Percentiles rank a stretch among this genome's conserved stretches.
phyloP scores from a whole-genome alignment of 1,139 yeast genomes.

The Debaryomyces sp. region DNA sequence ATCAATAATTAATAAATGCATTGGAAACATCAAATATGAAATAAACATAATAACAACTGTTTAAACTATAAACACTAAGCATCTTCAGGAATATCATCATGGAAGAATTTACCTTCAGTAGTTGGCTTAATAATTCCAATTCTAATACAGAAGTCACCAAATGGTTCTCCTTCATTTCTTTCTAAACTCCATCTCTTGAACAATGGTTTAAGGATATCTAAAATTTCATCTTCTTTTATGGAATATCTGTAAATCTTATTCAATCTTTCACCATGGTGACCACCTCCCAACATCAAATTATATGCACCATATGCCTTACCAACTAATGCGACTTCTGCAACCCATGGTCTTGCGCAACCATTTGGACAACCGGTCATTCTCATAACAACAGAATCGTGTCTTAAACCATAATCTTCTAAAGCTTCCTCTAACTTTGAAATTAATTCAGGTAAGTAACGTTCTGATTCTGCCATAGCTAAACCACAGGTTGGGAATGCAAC shows the following conservation, averaged over 20 bases:
- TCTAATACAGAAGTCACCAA: slow-evolving; percentile 92
- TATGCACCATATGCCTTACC: slow-evolving; percentile 96
- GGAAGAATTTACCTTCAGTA: slow-evolving; percentile 89
- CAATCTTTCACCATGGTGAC: slow-evolving; percentile 90
- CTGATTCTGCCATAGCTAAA: slow-evolving; percentile 98
- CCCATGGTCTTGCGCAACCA: slow-evolving; percentile 98
- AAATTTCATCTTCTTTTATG: slow-evolving; percentile 86
- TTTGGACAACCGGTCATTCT: slow-evolving; percentile 99
- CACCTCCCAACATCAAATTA: slow-evolving; percentile 95
- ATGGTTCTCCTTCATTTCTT: slow-evolving; percentile 88
- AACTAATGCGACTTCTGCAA: slow-evolving; percentile 93
- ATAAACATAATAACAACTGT: background rate
- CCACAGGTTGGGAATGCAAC: slow-evolving; percentile 99
- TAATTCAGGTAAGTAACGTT: slow-evolving; percentile 86
- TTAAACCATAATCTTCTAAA: slow-evolving; percentile 87
- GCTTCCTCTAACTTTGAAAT: slow-evolving; percentile 80
- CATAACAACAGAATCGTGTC: slow-evolving; percentile 94
- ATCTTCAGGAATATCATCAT: slow-evolving; percentile 88
- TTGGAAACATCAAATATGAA: slow-evolving; percentile 6
- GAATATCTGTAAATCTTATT: slow-evolving; percentile 90
- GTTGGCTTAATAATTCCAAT: slow-evolving; percentile 87
- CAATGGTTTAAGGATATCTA: slow-evolving; percentile 75
- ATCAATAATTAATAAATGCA: slow-evolving; percentile 1
- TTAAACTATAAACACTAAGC: slow-evolving; percentile 32
- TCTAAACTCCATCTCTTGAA: slow-evolving; percentile 95